Evolutionary conservation across 179 eudicot genomes (phyloP).

Genomic region (Actinidia polygama): DNA sequence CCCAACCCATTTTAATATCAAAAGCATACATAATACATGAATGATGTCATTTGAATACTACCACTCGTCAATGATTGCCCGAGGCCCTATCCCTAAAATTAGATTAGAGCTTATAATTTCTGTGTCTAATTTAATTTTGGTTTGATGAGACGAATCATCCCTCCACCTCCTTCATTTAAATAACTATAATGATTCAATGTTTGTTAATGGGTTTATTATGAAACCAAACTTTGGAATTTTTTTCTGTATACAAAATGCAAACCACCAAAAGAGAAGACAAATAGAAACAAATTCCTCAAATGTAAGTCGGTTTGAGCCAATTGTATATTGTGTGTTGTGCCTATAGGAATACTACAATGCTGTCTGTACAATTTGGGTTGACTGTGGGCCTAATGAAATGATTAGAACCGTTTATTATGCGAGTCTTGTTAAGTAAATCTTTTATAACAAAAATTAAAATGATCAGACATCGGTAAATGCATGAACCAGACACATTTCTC

Average conservation of each 20-base stretch:
- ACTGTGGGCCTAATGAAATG: too few species aligned
- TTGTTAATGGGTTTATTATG: not conserved
- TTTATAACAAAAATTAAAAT: too few species aligned
- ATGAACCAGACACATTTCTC: too few species aligned
- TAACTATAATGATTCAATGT: not conserved
- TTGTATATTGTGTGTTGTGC: too few species aligned
- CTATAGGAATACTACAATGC: too few species aligned
- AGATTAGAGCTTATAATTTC: constrained; percentile 3
- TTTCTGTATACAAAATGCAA: not conserved
- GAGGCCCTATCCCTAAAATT: constrained; percentile 21
- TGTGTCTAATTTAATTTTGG: not conserved
- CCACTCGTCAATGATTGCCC: constrained; percentile 39
- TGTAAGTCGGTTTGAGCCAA: too few species aligned
- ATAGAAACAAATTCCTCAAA: too few species aligned
- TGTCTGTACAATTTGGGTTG: too few species aligned
- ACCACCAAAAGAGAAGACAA: constrained; percentile 7
- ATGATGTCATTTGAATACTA: constrained; percentile 17
- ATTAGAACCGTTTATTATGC: too few species aligned
- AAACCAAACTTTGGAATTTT: too few species aligned
- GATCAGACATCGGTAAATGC: too few species aligned
- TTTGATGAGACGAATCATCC: constrained; percentile 29
- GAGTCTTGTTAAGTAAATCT: too few species aligned
- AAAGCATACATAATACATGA: not conserved
- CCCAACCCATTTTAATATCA: not conserved
- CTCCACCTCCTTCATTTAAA: not conserved